Percentiles rank a stretch among this genome's conserved stretches.
phyloP scores from a whole-genome alignment of 1,284 basidiomycete species.

The Marasmius tenuissimus region DNA sequence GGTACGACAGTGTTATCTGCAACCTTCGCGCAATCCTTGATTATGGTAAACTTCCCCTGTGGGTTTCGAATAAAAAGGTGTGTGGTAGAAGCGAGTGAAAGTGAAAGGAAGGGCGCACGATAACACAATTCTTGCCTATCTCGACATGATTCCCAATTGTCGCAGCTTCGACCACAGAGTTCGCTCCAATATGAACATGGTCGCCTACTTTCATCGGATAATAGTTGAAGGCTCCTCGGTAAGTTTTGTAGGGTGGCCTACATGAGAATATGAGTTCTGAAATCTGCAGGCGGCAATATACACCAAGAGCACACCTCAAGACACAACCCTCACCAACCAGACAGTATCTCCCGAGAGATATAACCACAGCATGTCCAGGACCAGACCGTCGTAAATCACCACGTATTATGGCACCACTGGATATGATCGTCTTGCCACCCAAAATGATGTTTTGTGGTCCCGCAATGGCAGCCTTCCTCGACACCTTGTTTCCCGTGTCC shows the following conservation, averaged over 20 bases:
- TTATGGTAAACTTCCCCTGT: conserved; percentile 94
- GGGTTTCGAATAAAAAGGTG: conserved; percentile 1
- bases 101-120: conserved; percentile 54
- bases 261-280: background rate
- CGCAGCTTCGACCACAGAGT: conserved; percentile 90
- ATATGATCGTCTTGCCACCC: conserved; percentile 96
- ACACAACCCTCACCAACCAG: conserved; percentile 87
- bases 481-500: conserved; percentile 92
- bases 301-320: conserved; percentile 61
- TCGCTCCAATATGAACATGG: conserved; percentile 89
- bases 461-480: conserved; percentile 87
- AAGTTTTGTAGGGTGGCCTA: conserved; percentile 87
- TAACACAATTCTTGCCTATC: conserved; percentile 93
- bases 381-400: conserved; percentile 86
- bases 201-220: conserved; percentile 98
- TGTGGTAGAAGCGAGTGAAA: background rate
- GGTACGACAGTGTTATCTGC: conserved; percentile 89
- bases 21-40: conserved; percentile 92
- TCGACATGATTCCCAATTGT: conserved; percentile 93
- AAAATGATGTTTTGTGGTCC: conserved; percentile 97
- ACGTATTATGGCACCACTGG: conserved; percentile 83
- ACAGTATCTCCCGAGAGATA: conserved; percentile 92
- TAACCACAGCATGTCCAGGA: conserved; percentile 88
- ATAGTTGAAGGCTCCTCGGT: conserved; percentile 92
- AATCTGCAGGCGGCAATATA: background rate